phyloP scores from a whole-genome alignment of 345 rosid genomes.

The Eucalyptus marginata region DNA sequence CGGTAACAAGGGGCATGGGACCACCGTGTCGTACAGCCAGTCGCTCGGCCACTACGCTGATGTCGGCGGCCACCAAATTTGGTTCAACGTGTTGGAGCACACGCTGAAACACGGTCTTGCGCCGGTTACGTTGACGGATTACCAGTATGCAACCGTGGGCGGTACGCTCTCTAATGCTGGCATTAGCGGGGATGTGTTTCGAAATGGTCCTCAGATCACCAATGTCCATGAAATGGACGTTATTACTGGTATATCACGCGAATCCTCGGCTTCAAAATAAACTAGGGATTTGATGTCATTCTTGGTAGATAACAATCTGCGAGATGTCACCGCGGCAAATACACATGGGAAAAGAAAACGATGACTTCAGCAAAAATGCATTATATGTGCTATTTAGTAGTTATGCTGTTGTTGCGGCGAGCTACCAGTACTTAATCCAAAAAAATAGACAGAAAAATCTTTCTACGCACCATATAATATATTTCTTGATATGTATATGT shows the following conservation, averaged over 20 bases:
- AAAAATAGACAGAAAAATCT: neutral
- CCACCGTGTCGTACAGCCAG: neutral
- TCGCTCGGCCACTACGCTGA: constrained; percentile 8
- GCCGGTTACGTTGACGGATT: constrained; percentile 35
- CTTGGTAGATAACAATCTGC: neutral
- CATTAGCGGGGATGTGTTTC: constrained; percentile 27
- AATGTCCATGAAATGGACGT: constrained; percentile 38
- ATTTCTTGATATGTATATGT: no score
- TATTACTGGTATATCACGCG: constrained; percentile 19
- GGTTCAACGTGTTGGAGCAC: constrained; percentile 24
- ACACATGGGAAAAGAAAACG: neutral
- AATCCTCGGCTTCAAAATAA: neutral
- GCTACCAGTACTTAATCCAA: neutral
- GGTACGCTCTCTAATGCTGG: constrained; percentile 50
- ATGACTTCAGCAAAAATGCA: neutral
- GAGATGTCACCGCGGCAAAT: no score
- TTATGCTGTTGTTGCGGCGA: neutral
- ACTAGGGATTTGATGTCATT: neutral
- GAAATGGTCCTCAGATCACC: constrained; percentile 34
- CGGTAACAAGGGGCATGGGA: neutral
- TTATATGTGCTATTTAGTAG: neutral
- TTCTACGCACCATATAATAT: neutral
- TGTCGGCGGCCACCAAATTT: constrained; percentile 26
- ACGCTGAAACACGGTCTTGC: constrained; percentile 18
- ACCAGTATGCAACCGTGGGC: constrained; percentile 23